Percentiles rank a stretch among this genome's conserved stretches.
These are phyloP conservation scores for Ustilago esculenta DNA, from an alignment of 1,284 basidiomycete species.

Conservation along the genomic window DNA sequence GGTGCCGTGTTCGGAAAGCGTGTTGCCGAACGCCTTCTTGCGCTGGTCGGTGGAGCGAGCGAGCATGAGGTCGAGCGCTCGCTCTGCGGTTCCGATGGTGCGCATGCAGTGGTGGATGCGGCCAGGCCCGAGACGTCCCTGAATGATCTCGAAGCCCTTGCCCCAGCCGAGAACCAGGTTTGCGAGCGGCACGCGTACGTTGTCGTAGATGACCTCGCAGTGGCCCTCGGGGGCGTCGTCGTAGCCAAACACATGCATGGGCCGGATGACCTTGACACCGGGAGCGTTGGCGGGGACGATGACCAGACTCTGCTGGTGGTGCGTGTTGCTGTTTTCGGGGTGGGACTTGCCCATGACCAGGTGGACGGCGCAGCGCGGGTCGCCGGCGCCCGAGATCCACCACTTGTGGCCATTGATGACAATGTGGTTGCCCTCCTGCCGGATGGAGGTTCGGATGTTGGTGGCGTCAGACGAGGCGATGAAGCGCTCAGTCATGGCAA, in stretches of 20 bases:
- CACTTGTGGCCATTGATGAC: slow-evolving; percentile 98
- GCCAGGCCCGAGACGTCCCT: slow-evolving; percentile 95
- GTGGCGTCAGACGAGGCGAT: slow-evolving; percentile 93
- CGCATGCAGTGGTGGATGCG: slow-evolving; percentile 96
- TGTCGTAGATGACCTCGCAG: slow-evolving; percentile 92
- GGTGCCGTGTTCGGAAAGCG: slow-evolving; percentile 90
- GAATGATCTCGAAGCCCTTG: slow-evolving; percentile 94
- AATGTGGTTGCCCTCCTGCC: slow-evolving; percentile 84
- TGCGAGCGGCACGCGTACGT: slow-evolving; percentile 84
- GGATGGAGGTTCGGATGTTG: slow-evolving; percentile 90
- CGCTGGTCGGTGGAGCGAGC: slow-evolving; percentile 88
- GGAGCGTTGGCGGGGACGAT: slow-evolving; percentile 86
- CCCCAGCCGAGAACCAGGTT: slow-evolving; percentile 94
- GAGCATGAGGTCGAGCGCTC: slow-evolving; percentile 87
- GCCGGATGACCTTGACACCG: slow-evolving; percentile 87
- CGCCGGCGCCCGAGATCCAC: slow-evolving; percentile 98
- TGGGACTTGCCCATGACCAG: slow-evolving; percentile 93
- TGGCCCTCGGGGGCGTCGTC: slow-evolving; percentile 75
- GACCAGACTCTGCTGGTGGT: slow-evolving; percentile 91
- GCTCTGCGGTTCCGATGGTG: slow-evolving; percentile 86
- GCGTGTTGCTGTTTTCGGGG: slow-evolving; percentile 76
- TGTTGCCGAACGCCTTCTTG: slow-evolving; percentile 93
- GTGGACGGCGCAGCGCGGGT: slow-evolving; percentile 87
- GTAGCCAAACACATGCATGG: slow-evolving; percentile 78
- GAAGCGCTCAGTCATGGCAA: slow-evolving; percentile 63